A percentile compares a stretch with the other conserved stretches of the same genome.
These are phyloP conservation scores for Bocquillonia castaneifolia DNA, from an alignment of 441 rosid genomes.

Conservation along the genomic window DNA sequence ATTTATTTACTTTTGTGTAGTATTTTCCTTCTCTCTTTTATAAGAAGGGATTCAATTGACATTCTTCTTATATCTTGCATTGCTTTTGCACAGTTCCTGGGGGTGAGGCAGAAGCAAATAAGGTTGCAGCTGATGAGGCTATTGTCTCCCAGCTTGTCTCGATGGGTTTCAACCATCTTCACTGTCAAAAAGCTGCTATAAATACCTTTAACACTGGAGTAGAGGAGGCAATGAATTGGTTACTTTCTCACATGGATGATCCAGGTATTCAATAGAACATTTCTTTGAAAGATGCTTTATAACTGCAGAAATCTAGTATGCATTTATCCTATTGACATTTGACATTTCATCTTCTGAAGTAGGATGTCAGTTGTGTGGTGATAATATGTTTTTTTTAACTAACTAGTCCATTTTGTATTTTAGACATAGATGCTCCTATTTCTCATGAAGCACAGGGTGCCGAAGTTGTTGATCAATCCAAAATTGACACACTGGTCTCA, in stretches of 20 bases:
- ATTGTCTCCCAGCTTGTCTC: slow-evolving; percentile 86
- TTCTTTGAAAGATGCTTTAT: not conserved
- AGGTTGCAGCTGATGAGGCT: slow-evolving; percentile 63
- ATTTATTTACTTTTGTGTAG: not conserved
- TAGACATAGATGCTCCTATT: slow-evolving; percentile 75
- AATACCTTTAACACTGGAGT: slow-evolving; percentile 76
- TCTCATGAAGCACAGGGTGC: slow-evolving; percentile 33
- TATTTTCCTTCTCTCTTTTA: not conserved
- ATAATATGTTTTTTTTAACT: not conserved
- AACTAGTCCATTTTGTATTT: slow-evolving; percentile 11
- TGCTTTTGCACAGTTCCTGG: slow-evolving; percentile 39
- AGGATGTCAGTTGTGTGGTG: not conserved
- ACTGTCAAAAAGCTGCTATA: slow-evolving; percentile 91
- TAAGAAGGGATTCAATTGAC: not conserved
- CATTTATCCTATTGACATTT: too few species aligned
- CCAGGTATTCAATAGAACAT: slow-evolving; percentile 48
- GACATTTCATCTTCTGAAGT: not conserved
- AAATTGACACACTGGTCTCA: slow-evolving; percentile 68
- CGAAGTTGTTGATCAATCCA: slow-evolving; percentile 56
- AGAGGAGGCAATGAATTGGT: slow-evolving; percentile 97
- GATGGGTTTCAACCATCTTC: slow-evolving; percentile 84
- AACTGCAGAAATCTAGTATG: not conserved
- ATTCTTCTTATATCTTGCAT: not conserved
- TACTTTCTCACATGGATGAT: slow-evolving; percentile 88
- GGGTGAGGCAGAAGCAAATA: slow-evolving; percentile 44